Base-by-base conservation (phyloP, 2,329 filamentous ascomycete genomes). In the Colletotrichum shisoi region DNA sequence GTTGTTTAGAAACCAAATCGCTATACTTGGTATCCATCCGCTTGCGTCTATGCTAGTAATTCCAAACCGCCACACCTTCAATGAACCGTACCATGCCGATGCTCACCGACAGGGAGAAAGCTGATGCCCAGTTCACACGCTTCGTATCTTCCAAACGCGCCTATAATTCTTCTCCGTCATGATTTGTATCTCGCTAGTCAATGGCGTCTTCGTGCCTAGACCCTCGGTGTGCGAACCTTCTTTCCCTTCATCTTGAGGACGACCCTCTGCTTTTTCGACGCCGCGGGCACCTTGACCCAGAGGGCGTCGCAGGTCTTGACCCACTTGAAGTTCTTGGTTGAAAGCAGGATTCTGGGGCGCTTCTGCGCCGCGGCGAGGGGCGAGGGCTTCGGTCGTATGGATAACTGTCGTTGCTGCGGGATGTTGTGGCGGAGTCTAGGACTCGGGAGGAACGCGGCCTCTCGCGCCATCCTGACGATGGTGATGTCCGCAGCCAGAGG, bases 321-420 rank as follows among this genome's bases (percentile, higher is more conserved):
- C 57, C 57, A 60, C 21, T 40, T 49, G 57, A 60, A 51, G 15
- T 9, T 60, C 45, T 60, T 49, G 34, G 57, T 60, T 15, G 57
- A 60, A 34, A 60, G 45, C 15, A 60, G 21, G 34, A 60, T 60
- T 13, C 45, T 39, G n/a, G 45, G 44, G 5, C 31, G 44, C 45
- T 60, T 60, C 48, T 31, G 21, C 3, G 21, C 19, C 37, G 37
- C 52, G 19, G 4, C 13, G 27, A 52, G 52, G 34, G 37, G 34
- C 19, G 37, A 24, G 19, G 57, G 13, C 11, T n/a, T 46, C n/a
- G 57, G 17, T 19, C 27, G 49, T 5, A n/a, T 34, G 31, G 7
- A 31, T 11, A 19, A 9, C 8, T 17, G 13, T n/a, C 31, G 27
- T 17, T 34, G 48, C 11, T 19, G 27, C 31, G n/a, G 27, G 27